Base-by-base conservation (phyloP, 1,284 basidiomycete species). In the Naganishia sp. region DNA sequence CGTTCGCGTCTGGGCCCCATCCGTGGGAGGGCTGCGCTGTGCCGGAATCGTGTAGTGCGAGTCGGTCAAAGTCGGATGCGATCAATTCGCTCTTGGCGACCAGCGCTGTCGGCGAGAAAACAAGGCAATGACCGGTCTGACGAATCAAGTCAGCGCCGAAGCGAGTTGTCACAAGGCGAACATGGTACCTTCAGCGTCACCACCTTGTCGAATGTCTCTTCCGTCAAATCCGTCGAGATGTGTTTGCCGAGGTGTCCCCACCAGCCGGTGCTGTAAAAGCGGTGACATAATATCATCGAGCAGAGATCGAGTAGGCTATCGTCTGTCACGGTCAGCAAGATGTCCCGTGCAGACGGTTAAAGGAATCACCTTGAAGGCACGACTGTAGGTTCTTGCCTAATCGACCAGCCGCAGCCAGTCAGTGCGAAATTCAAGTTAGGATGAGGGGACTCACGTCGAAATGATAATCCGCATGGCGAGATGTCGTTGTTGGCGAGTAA, bases 181-280 rank as follows among this genome's bases (percentile, higher is more conserved):
- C 28, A 18, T 61, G 79, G 68, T 68, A 88, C 88, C 82, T 86
- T 82, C 2, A 89, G 80, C 64, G 75, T 84, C 13, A 88, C 87
- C 16, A 89, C 84, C 56, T 84, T 81, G 69, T 88, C 85, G 68
- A 89, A 88, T 0, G 84, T 86, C 50, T 87, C 85, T 2, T 81
- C 81, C 5, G 80, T 82, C 61, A 88, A 81, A 68, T 87, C 83
- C 0, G 86, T 86, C 0, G 86, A 85, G 4, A 89, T 85, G 70
- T 89, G 88, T 43, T 86, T 83, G 2, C 82, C 78, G 0, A 90
- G 75, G 69, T 89, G 87, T 0, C 86, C 81, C 84, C 86, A 87
- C 88, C 88, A 89, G 0, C 85, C 80, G 0, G 87, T 86, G 0
- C 88, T 89, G 0, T 87, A 88, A 75, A 90, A 90, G 0, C 88